Base-by-base conservation (phyloP, 2,329 filamentous ascomycete genomes). In the Dothidotthia symphoricarpi region DNA sequence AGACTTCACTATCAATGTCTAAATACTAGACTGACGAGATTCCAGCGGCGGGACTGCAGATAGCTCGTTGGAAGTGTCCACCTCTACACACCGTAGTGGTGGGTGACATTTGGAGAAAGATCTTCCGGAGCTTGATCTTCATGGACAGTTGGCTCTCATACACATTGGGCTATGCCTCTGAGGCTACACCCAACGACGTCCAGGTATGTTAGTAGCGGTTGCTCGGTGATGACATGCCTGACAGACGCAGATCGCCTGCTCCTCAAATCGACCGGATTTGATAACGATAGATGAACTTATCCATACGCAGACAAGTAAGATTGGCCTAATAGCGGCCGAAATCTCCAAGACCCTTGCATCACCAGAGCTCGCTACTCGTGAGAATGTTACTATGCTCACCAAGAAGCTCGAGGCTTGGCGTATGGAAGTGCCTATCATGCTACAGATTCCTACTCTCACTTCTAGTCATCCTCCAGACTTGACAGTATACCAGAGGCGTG, bases 101-200 rank as follows among this genome's bases (percentile, higher is more conserved):
- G 28, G 31, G 30, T 7, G 52, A 60, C 0, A 49, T 46, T 22
- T 61, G 57, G 57, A 53, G 45, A 13, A 58, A 53, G 26, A 37
- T 68, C 11, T 61, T 57, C 24, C 53, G 63, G 8, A 67, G 61
- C 31, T 43, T 67, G 8, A 59, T 67, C 7, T 68, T 67, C 44
- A 63, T 67, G 59, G 65, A 67, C 41, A 60, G 58, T 15, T 68
- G 65, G 65, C 51, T 67, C 6, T 63, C 63, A 1, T 67, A 64
- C 27, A 68, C 64, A 2, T 41, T 68, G 1, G 65, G 65, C 6
- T 68, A 66, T 34, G 43, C 38, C 6, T 55, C 62, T 6, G 63
- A 66, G 29, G 53, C 61, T 6, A 60, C 56, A 7, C 13, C 51
- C 4, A 51, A 43, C 9, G 64, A 67, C 30, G 43, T 57, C 10